A percentile compares a stretch with the other conserved stretches of the same genome.
These are phyloP conservation scores for Apiospora hydei DNA, from an alignment of 2,329 filamentous ascomycete genomes.

Conservation along the genomic window DNA sequence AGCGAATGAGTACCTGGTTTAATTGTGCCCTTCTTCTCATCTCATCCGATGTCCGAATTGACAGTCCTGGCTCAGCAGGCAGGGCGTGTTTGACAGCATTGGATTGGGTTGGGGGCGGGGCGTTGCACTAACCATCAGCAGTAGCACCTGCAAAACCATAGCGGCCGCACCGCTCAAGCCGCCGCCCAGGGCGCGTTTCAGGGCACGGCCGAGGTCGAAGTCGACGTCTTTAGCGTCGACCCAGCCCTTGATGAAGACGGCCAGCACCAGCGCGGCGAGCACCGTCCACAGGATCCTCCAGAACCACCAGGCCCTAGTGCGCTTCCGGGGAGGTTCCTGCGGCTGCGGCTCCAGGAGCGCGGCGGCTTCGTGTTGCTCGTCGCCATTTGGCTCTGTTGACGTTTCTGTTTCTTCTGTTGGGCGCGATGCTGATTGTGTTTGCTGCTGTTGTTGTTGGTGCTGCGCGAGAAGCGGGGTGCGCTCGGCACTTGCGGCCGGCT, in stretches of 20 bases:
- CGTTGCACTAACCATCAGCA: slow-evolving; percentile 51
- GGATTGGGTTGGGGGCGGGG: background rate
- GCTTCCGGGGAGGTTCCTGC: slow-evolving; percentile 24
- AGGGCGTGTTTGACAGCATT: background rate
- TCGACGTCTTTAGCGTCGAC: slow-evolving; percentile 51
- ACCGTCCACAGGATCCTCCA: slow-evolving; percentile 49
- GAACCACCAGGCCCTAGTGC: slow-evolving; percentile 39
- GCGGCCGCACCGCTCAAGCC: slow-evolving; percentile 56
- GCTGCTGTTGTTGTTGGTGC: background rate
- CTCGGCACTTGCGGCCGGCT: background rate
- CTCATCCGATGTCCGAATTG: background rate
- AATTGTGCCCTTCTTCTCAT: background rate
- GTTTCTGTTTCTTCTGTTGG: background rate
- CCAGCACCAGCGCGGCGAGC: slow-evolving; percentile 41
- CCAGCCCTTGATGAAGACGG: slow-evolving; percentile 54
- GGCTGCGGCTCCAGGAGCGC: slow-evolving; percentile 33
- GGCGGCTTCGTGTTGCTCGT: slow-evolving; percentile 32
- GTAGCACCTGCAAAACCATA: slow-evolving; percentile 55
- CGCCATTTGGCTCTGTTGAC: background rate
- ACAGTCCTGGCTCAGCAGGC: background rate
- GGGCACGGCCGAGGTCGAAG: slow-evolving; percentile 54
- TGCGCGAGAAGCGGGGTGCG: slow-evolving; percentile 18
- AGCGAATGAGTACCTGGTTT: background rate
- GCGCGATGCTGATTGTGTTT: background rate
- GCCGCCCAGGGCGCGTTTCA: slow-evolving; percentile 53